Evolutionary conservation across 148 eudicot species (phyloP).

Genomic region (Oxyria digyna): DNA sequence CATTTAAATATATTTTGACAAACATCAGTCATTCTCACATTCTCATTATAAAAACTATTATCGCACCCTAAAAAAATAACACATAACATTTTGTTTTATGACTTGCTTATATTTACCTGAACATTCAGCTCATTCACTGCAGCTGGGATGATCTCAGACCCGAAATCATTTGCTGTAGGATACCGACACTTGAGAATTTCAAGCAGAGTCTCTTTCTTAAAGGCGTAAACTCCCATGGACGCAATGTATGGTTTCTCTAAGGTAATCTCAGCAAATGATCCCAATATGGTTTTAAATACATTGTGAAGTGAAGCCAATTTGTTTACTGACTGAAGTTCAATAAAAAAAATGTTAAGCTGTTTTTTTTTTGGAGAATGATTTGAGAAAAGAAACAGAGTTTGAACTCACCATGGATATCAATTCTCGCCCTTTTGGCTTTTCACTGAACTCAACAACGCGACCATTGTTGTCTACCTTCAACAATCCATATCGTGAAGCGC

Average conservation of each 20-base stretch:
- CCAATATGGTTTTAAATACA: neutral
- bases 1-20: too few relatives aligned
- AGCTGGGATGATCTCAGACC: constrained; percentile 83
- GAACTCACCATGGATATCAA: constrained; percentile 49
- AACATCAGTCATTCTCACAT: too few relatives aligned
- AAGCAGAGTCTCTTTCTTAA: constrained; percentile 56
- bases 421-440: constrained; percentile 53
- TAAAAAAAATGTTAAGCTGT: neutral
- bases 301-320: constrained; percentile 2
- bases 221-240: constrained; percentile 96
- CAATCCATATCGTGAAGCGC: constrained; percentile 44
- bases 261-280: neutral
- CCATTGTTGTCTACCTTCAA: constrained; percentile 66
- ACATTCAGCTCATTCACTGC: constrained; percentile 61
- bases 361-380: neutral
- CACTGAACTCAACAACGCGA: constrained; percentile 38
- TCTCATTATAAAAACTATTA: too few relatives aligned
- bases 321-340: neutral
- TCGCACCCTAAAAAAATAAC: too few relatives aligned
- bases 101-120: constrained; percentile 45
- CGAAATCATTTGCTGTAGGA: constrained; percentile 82
- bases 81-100: neutral
- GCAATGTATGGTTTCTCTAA: constrained; percentile 54
- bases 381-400: neutral
- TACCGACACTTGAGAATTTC: constrained; percentile 56